Base-by-base conservation (phyloP, 371 early-diverging fungal species). In the Rhizopus arrhizus region DNA sequence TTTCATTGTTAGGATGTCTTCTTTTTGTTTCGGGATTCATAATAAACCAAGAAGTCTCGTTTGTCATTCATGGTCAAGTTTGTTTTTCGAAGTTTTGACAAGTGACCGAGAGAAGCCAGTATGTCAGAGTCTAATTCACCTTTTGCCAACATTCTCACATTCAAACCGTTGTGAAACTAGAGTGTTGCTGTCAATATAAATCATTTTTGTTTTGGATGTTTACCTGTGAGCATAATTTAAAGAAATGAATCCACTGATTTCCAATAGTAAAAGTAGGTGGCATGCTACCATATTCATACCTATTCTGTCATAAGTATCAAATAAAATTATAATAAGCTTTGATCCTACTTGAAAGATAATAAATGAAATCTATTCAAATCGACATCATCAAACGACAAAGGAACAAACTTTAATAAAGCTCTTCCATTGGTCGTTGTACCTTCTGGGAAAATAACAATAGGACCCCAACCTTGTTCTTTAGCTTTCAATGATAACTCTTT, bases 391-490 rank as follows among this genome's bases (percentile, higher is more conserved):
- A 75, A 71, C 47, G 93, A 91, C 5, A 91, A 68, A 7, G 90
- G 88, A 13, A 84, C 65, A 57, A 93, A 85, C 61, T 88, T 86
- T 12, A 95, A 76, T 43, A 95, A 70, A 0, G 93, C 95, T 7
- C 92, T 82, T 36, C 92, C 92, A 74, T 95, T 95, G 41, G 91
- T 87, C 2, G 96, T 95, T 0, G 96, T 92, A 22, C 89, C 93
- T 84, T 94, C 96, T 0, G 95, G 89, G 58, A 95, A 92, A 7
- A 94, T 77, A 43, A 91, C 88, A 12, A 94, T 77, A 6, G 96
- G 94, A 0, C 92, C 88, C 67, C 53, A 61, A 36, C 11, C 61
- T 42, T 11, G 66, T 72, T 38, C 67, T 53, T 13, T 83, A 77
- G 45, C 86, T 83, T 28, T 80, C 59, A 42, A 66, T 4, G 83